phyloP scores from a whole-genome alignment of 768 basidiomycete species.

The Boletus sp. region DNA sequence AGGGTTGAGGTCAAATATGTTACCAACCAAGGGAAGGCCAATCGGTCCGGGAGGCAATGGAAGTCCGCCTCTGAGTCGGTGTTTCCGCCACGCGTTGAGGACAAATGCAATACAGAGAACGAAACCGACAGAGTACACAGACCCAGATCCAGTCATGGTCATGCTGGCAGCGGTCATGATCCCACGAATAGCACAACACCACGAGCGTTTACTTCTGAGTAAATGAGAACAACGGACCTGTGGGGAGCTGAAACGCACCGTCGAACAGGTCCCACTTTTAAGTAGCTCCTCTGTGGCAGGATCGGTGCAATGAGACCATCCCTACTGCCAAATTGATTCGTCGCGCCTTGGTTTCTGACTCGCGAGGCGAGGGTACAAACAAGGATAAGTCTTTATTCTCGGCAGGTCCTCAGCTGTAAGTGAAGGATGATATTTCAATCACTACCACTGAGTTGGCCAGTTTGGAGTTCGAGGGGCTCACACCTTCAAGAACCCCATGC shows the following conservation, averaged over 20 bases:
- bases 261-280: neutral
- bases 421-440: neutral
- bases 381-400: neutral
- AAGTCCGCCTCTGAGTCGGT: slow-evolving; percentile 11
- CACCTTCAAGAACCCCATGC: neutral
- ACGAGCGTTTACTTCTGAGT: neutral
- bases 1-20: slow-evolving; percentile 17
- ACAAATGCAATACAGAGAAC: neutral
- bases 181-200: neutral
- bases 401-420: neutral
- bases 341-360: neutral
- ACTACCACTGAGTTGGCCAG: neutral
- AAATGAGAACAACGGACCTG: neutral
- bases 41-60: slow-evolving; percentile 51
- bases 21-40: slow-evolving; percentile 37
- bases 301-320: neutral
- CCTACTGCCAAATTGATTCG: neutral
- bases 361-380: neutral
- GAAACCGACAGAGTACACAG: slow-evolving; percentile 5
- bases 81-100: slow-evolving; percentile 16
- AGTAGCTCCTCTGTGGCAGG: neutral
- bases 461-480: neutral
- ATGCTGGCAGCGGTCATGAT: too few relatives aligned
- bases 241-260: neutral
- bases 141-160: neutral